These are phyloP conservation scores for Wickerhamomyces hampshirensis DNA, from an alignment of 805 yeast genomes.

Conservation along the genomic window DNA sequence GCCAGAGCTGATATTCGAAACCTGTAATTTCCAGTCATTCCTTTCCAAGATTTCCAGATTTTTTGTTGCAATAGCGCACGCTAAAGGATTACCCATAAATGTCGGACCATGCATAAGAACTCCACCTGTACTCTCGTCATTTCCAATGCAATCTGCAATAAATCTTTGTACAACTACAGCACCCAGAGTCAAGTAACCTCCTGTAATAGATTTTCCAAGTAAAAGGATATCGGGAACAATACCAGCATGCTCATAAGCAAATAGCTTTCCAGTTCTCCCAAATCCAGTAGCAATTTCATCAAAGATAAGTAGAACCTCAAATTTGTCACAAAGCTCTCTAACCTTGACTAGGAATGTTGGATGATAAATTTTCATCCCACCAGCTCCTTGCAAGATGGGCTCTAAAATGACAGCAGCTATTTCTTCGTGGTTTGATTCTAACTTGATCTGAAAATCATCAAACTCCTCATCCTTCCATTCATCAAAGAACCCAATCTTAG, in stretches of 20 bases:
- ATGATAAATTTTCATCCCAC: constrained; percentile 32
- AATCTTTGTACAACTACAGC: constrained; percentile 18
- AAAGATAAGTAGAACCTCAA: constrained; percentile 28
- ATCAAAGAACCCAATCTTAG: constrained; percentile 10
- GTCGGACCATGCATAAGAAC: constrained; percentile 28
- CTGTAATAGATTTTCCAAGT: constrained; percentile 25
- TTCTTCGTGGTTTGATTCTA: constrained; percentile 25
- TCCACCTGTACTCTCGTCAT: constrained; percentile 17
- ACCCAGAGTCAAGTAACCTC: constrained; percentile 25
- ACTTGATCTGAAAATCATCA: constrained; percentile 23
- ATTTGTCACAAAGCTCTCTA: constrained; percentile 28
- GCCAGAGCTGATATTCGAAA: background rate
- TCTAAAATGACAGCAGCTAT: constrained; percentile 34
- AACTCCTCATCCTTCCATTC: constrained; percentile 24
- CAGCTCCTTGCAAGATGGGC: constrained; percentile 36
- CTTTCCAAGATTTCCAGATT: constrained; percentile 21
- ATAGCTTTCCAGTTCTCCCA: constrained; percentile 6
- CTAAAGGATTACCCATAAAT: constrained; percentile 26
- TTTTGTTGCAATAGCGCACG: constrained; percentile 23
- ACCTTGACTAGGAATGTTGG: constrained; percentile 29
- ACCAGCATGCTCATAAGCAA: constrained; percentile 30
- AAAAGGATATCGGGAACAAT: constrained; percentile 25
- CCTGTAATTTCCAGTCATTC: constrained; percentile 20
- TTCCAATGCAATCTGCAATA: constrained; percentile 18
- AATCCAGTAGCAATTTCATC: constrained; percentile 31